phyloP scores from a whole-genome alignment of 2,329 filamentous ascomycete genomes.

The Fusarium equiseti region DNA sequence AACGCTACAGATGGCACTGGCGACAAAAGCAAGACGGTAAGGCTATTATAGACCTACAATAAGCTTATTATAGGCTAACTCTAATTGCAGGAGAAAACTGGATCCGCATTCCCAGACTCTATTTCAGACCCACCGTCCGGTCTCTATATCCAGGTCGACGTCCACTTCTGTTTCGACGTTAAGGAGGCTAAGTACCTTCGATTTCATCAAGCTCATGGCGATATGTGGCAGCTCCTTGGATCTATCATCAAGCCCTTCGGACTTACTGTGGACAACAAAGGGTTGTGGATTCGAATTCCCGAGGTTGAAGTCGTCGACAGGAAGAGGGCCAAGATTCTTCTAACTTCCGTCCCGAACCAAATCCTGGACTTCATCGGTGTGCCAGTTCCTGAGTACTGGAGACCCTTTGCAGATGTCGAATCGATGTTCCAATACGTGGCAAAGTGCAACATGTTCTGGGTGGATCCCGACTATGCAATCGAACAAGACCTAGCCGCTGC shows the following conservation, averaged over 20 bases:
- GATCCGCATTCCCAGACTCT: neutral
- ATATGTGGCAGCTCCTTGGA: slow-evolving; percentile 75
- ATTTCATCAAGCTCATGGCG: slow-evolving; percentile 79
- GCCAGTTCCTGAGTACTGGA: slow-evolving; percentile 59
- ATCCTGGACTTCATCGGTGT: slow-evolving; percentile 75
- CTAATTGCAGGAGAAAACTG: neutral
- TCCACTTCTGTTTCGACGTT: slow-evolving; percentile 64
- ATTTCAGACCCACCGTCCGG: neutral
- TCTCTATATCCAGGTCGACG: slow-evolving; percentile 75
- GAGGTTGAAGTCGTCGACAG: slow-evolving; percentile 73
- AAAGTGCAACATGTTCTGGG: slow-evolving; percentile 69
- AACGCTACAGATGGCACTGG: neutral
- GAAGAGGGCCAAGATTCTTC: slow-evolving; percentile 68
- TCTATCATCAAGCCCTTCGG: slow-evolving; percentile 73
- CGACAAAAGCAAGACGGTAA: slow-evolving; percentile 4
- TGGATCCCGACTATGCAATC: slow-evolving; percentile 50
- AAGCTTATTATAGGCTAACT: neutral
- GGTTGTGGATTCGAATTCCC: slow-evolving; percentile 73
- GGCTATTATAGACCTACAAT: neutral
- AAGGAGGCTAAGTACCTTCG: slow-evolving; percentile 68
- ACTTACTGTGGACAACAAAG: slow-evolving; percentile 72
- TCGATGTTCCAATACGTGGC: slow-evolving; percentile 73
- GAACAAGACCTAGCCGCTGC: slow-evolving; percentile 50
- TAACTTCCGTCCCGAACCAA: slow-evolving; percentile 67
- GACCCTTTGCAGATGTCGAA: slow-evolving; percentile 66